These are phyloP conservation scores for Penicillium tannophilum DNA, from an alignment of 495 filamentous ascomycete genomes.

Conservation along the genomic window DNA sequence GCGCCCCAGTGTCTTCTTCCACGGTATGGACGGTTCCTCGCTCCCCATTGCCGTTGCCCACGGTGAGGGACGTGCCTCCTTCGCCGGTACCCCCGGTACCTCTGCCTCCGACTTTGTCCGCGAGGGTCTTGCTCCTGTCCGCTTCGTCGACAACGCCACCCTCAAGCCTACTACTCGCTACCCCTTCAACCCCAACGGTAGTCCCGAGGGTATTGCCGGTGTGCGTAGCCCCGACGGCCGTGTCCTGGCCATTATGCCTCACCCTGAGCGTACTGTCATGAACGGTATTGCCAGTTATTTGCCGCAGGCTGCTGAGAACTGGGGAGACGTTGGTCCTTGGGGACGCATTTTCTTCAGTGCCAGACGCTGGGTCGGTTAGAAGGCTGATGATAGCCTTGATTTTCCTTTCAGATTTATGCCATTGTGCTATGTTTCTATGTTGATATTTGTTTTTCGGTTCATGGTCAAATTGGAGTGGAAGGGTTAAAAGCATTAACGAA, in stretches of 20 bases:
- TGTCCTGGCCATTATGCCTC: conserved; percentile 93
- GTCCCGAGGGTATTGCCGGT: conserved; percentile 81
- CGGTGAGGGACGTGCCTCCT: conserved; percentile 86
- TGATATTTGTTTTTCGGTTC: conserved; percentile 17
- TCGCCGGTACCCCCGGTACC: conserved; percentile 50
- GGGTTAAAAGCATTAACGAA: conserved; percentile 20
- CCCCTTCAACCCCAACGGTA: conserved; percentile 93
- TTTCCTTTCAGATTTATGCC: conserved; percentile 7
- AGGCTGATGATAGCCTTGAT: neutral
- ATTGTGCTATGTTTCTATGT: conserved; percentile 14
- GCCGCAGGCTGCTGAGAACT: conserved; percentile 65
- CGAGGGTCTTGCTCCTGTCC: conserved; percentile 66
- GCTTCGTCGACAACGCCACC: conserved; percentile 81
- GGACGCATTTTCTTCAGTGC: conserved; percentile 75
- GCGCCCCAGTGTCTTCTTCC: conserved; percentile 79
- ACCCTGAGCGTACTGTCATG: conserved; percentile 90
- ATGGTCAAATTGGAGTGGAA: conserved; percentile 15
- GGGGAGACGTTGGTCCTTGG: conserved; percentile 92
- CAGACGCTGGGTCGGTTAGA: conserved; percentile 80
- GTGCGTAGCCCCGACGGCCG: conserved; percentile 79
- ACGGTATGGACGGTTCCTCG: conserved; percentile 83
- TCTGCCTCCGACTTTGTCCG: conserved; percentile 55
- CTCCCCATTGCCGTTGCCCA: conserved; percentile 90
- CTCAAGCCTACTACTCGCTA: conserved; percentile 75
- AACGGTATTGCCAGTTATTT: conserved; percentile 78